phyloP scores from a whole-genome alignment of 73 alveolate species.

The Paramecium sexaurelia region DNA sequence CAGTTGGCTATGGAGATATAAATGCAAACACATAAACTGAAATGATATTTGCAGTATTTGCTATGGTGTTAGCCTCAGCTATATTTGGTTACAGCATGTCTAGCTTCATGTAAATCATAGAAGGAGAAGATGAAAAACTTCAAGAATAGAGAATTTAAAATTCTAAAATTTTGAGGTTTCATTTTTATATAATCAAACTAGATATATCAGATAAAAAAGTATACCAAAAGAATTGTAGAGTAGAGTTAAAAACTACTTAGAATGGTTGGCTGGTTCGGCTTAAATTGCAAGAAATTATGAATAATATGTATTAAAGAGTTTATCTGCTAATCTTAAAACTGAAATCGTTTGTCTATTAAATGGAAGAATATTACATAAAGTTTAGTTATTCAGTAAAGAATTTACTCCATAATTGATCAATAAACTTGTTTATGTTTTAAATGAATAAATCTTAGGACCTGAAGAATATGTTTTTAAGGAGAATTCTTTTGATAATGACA shows the following conservation, averaged over 20 bases:
- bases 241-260: slow-evolving; percentile 65
- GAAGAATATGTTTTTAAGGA: slow-evolving; percentile 59
- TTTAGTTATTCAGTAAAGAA: neutral
- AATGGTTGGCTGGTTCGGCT: slow-evolving; percentile 45
- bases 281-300: slow-evolving; percentile 33
- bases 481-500: slow-evolving; percentile 53
- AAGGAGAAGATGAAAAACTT: neutral
- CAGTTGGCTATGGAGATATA: slow-evolving; percentile 89
- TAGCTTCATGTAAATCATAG: neutral
- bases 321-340: slow-evolving; percentile 39
- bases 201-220: slow-evolving; percentile 19
- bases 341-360: slow-evolving; percentile 17
- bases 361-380: neutral
- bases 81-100: slow-evolving; percentile 16
- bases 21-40: slow-evolving; percentile 60
- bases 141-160: slow-evolving; percentile 31
- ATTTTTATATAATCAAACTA: neutral
- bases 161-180: slow-evolving; percentile 4
- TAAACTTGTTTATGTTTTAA: neutral
- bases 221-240: slow-evolving; percentile 56
- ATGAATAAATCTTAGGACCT: slow-evolving; percentile 61
- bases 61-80: slow-evolving; percentile 7
- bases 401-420: neutral
- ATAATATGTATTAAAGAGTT: neutral
- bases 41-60: slow-evolving; percentile 16